These are phyloP conservation scores for Plasmodium malariae DNA, from an alignment of 169 alveolate species.

Conservation along the genomic window DNA sequence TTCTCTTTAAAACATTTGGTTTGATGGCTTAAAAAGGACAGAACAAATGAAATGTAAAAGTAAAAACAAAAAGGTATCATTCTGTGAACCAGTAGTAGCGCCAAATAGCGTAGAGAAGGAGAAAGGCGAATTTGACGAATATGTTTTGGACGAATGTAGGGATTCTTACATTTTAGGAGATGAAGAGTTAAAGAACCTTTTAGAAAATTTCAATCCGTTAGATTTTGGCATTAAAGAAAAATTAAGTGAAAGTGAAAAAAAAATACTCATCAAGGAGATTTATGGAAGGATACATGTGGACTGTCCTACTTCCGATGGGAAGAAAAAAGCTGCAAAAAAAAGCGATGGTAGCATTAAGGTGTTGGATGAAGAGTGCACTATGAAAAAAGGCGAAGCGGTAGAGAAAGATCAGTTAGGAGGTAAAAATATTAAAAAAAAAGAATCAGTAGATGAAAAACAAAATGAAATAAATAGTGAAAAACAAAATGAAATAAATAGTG, in stretches of 20 bases:
- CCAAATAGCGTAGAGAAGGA: conserved; percentile 28
- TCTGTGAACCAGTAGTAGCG: conserved; percentile 10
- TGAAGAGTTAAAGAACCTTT: conserved; percentile 18
- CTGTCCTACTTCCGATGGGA: neutral
- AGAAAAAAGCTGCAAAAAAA: neutral
- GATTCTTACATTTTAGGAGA: neutral
- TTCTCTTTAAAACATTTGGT: no score
- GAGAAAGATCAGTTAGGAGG: neutral
- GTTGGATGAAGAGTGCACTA: conserved; percentile 1
- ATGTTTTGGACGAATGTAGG: neutral
- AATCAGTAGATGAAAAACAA: neutral
- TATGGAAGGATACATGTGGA: conserved; percentile 10
- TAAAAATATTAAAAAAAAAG: neutral
- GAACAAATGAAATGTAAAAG: no score
- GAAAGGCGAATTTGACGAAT: conserved; percentile 41
- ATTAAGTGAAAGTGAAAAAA: conserved; percentile 74
- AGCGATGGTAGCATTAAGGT: no score
- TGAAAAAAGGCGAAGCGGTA: neutral
- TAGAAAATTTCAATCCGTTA: conserved; percentile 56
- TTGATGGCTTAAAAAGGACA: no score
- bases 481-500: neutral
- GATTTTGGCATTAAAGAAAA: conserved; percentile 77
- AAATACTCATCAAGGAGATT: conserved; percentile 55
- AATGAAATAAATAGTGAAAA: neutral
- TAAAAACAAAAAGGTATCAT: conserved; percentile 37